Conservation (phyloP, 2,329 filamentous ascomycete species). For the Elsinoe australis region DNA sequence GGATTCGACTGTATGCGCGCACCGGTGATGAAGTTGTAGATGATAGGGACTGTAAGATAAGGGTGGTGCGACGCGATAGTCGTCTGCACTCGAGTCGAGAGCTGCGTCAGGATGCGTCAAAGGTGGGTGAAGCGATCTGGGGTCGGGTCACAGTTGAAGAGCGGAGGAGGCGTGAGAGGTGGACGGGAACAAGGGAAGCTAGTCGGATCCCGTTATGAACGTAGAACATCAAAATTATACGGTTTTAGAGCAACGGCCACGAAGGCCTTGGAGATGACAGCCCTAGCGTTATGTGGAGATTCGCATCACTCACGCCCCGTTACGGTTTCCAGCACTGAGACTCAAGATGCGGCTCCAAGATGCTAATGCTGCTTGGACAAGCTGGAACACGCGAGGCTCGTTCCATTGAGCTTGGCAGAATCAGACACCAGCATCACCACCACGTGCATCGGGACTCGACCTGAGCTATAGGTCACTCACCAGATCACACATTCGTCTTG, state of each 20-base stretch:
- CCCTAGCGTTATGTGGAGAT: constrained; percentile 3
- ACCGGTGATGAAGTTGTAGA: not conserved
- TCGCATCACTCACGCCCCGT: too few relatives aligned
- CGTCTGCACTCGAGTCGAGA: not conserved
- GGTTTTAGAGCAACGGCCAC: not conserved
- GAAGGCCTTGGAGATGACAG: not conserved
- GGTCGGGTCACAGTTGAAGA: not conserved
- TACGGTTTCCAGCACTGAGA: too few relatives aligned
- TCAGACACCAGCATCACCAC: too few relatives aligned
- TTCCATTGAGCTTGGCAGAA: too few relatives aligned
- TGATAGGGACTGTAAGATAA: not conserved
- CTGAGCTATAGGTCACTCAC: too few relatives aligned
- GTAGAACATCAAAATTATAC: constrained; percentile 10
- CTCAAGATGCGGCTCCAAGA: too few relatives aligned
- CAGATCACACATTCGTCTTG: too few relatives aligned
- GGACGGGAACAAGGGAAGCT: not conserved
- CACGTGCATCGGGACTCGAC: too few relatives aligned
- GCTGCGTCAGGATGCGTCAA: constrained; percentile 5
- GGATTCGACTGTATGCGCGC: not conserved
- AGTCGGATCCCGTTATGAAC: constrained; percentile 1
- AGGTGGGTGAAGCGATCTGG: constrained; percentile 6
- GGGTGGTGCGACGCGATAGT: not conserved
- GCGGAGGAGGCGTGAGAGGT: constrained; percentile 4
- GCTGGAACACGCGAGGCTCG: too few relatives aligned
- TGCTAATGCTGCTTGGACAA: too few relatives aligned